Percentiles rank a stretch among this genome's conserved stretches.
These are phyloP conservation scores for Hypoxylon sp. DNA, from an alignment of 2,329 filamentous ascomycete genomes.

Conservation along the genomic window DNA sequence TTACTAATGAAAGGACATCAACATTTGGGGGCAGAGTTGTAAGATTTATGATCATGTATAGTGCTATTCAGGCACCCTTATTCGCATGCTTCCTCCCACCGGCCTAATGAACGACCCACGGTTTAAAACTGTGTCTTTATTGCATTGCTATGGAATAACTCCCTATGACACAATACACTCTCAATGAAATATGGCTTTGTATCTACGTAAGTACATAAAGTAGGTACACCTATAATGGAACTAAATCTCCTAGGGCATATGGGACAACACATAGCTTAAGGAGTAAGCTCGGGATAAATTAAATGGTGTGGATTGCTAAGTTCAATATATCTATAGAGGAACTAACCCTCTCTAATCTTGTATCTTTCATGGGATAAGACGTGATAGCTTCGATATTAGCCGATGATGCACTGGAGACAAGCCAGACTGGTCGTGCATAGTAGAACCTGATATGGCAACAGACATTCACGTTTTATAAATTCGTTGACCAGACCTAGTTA, in stretches of 20 bases:
- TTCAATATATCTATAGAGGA: background rate
- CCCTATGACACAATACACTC: background rate
- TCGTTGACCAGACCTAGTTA: background rate
- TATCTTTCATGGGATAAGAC: background rate
- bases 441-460: background rate
- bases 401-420: background rate
- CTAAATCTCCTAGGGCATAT: background rate
- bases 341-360: background rate
- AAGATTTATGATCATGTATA: conserved; percentile 84
- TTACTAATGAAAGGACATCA: conserved; percentile 55
- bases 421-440: background rate
- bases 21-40: conserved; percentile 61
- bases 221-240: background rate
- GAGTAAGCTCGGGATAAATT: background rate
- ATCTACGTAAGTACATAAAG: too few relatives aligned
- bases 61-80: conserved; percentile 82
- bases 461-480: background rate
- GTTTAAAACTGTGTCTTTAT: background rate
- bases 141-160: background rate
- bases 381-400: background rate
- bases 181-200: background rate
- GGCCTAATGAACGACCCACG: conserved; percentile 66
- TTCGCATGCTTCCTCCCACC: conserved; percentile 94
- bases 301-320: background rate
- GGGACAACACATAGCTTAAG: background rate